Base-by-base conservation (phyloP, 176 grass and related monocot genomes). In the Paspalum notatum region DNA sequence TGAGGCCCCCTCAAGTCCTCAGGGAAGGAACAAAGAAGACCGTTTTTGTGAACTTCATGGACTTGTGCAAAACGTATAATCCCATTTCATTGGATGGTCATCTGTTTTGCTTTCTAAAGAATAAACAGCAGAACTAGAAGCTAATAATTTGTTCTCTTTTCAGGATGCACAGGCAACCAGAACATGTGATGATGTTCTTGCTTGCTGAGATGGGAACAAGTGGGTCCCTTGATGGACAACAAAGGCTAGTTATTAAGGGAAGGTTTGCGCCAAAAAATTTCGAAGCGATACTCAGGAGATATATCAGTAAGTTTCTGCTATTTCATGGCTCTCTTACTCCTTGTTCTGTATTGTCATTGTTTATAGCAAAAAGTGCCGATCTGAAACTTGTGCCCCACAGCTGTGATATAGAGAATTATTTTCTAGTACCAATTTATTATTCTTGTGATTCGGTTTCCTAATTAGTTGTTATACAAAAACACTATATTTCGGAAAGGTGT, bases 1-100 rank as follows among this genome's bases (percentile, higher is more conserved):
- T 99, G 97, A 91, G 93, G 86, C 93, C 97, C 42, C 97, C 97
- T 64, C 93, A 99, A 86, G 97, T 99, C 78, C 97, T 99, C 27
- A 88, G 97, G 80, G 97, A 99, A 87, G 97, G 97, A 76, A 99
- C 97, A 41, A 96, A 99, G 83, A 99, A 91, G 87, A 99, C 90
- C n/a, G 93, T 96, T 81, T 99, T 99, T 86, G 93, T 99, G 45
- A 99, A 99, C 77, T 99, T 99, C 44, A 99, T 99, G 97, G 97
- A 99, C 48, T 46, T 96, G 18, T 99, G 97, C 84, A 99, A 93
- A 86, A 99, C 76, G 96, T 93, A 91, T 69, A 60, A 61, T 58
- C 42, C 26, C 55, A 75, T 27, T 90, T 44, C 5, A 8, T 79
- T 55, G 62, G 15, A 50, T 85, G 7, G 55, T 81, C 8, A 57